These are phyloP conservation scores for Cladosporium sp. DNA, from an alignment of 2,329 filamentous ascomycete genomes.

Conservation along the genomic window DNA sequence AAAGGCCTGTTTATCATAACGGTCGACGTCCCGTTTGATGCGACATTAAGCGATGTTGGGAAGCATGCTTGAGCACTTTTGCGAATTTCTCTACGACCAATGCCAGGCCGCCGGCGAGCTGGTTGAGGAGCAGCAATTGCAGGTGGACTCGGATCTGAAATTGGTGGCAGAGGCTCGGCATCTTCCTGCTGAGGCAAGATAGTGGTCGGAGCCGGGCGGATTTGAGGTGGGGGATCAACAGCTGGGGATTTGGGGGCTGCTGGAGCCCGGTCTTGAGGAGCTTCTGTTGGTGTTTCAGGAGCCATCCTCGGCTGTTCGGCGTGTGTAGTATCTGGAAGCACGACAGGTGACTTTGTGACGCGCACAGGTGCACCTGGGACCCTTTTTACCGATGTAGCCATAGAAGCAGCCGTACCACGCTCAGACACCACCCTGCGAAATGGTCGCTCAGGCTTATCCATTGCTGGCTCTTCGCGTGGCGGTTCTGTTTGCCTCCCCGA, in stretches of 20 bases:
- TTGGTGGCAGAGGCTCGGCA: neutral
- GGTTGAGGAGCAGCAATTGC: neutral
- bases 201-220: neutral
- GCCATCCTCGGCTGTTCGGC: no score
- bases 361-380: conserved; percentile 26
- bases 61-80: conserved; percentile 10
- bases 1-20: conserved; percentile 28
- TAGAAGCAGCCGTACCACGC: conserved; percentile 6
- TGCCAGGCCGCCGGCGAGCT: neutral
- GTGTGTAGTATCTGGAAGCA: neutral
- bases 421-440: conserved; percentile 21
- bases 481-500: conserved; percentile 1
- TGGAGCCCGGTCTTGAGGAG: no score
- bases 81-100: conserved; percentile 4
- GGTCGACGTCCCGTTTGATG: conserved; percentile 22
- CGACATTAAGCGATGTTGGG: conserved; percentile 18
- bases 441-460: conserved; percentile 4
- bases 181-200: neutral
- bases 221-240: neutral
- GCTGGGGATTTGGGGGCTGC: conserved; percentile 11
- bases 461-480: neutral
- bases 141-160: neutral
- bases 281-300: no score
- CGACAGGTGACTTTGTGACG: conserved; percentile 24
- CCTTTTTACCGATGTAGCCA: conserved; percentile 14